These are phyloP conservation scores for Lachnellula willkommii DNA, from an alignment of 2,329 filamentous ascomycete genomes.

Conservation along the genomic window DNA sequence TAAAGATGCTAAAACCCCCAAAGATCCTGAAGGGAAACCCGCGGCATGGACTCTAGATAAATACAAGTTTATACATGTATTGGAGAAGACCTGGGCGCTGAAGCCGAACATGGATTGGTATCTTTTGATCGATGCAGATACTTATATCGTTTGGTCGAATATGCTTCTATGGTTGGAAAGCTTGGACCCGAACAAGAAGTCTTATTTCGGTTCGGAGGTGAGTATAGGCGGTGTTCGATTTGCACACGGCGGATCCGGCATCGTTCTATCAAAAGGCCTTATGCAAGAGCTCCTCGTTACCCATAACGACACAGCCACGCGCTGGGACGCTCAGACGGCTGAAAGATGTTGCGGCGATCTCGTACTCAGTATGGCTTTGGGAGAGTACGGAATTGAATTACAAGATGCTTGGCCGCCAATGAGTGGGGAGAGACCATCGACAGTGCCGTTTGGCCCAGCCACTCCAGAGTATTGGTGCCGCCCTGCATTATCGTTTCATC, in stretches of 20 bases:
- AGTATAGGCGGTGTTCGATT: slow-evolving; percentile 42
- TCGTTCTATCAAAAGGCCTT: slow-evolving; percentile 45
- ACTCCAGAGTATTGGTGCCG: slow-evolving; percentile 44
- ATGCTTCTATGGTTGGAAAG: slow-evolving; percentile 31
- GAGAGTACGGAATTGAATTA: slow-evolving; percentile 40
- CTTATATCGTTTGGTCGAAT: slow-evolving; percentile 50
- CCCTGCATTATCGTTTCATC: slow-evolving; percentile 51
- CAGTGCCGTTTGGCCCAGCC: slow-evolving; percentile 38
- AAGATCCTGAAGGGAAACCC: slow-evolving; percentile 28
- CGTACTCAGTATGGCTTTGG: slow-evolving; percentile 42
- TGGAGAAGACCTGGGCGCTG: slow-evolving; percentile 48
- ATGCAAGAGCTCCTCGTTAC: slow-evolving; percentile 43
- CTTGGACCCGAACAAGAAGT: slow-evolving; percentile 30
- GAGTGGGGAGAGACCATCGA: slow-evolving; percentile 50
- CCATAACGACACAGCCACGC: slow-evolving; percentile 40
- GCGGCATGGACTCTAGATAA: slow-evolving; percentile 53
- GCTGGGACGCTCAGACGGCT: slow-evolving; percentile 40
- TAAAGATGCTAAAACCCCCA: slow-evolving; percentile 6
- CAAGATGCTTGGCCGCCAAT: slow-evolving; percentile 47
- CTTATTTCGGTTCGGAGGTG: slow-evolving; percentile 49
- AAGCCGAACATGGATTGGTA: slow-evolving; percentile 53
- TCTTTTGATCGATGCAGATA: slow-evolving; percentile 53
- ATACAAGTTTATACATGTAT: slow-evolving; percentile 57
- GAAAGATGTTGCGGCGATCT: slow-evolving; percentile 49
- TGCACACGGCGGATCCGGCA: slow-evolving; percentile 53